A percentile compares a stretch with the other conserved stretches of the same genome.
Evolutionary conservation across 805 yeast species (phyloP).

Genomic region (Candida alai): DNA sequence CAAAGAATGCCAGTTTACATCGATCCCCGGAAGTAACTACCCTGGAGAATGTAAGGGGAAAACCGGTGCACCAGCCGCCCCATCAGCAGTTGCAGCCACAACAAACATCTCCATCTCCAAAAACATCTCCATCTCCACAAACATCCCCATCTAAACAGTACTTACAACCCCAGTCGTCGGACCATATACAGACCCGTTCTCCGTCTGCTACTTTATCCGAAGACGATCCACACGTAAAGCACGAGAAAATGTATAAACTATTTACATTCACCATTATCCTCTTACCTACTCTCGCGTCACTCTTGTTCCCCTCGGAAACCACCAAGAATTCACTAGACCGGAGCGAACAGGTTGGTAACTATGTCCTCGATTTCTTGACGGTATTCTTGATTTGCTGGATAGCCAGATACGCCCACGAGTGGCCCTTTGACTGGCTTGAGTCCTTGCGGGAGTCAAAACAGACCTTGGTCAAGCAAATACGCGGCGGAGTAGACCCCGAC

Average conservation of each 20-base stretch:
- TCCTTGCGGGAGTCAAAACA: constrained; percentile 18
- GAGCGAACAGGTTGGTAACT: constrained; percentile 18
- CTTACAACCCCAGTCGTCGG: constrained; percentile 1
- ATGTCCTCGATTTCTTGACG: constrained; percentile 30
- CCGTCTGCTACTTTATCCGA: no score
- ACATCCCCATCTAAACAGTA: constrained; percentile 2
- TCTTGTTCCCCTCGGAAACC: constrained; percentile 18
- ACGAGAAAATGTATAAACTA: constrained; percentile 11
- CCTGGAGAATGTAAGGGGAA: no score
- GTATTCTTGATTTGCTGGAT: constrained; percentile 31
- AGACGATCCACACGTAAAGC: no score
- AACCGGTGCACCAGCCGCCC: neutral
- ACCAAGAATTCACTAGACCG: constrained; percentile 10
- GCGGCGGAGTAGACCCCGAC: neutral
- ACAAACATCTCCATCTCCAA: neutral
- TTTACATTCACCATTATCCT: constrained; percentile 20
- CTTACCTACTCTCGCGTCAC: constrained; percentile 25
- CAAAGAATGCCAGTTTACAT: no score
- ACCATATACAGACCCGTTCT: constrained; percentile 12
- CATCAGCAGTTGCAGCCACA: neutral
- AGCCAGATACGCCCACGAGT: constrained; percentile 30
- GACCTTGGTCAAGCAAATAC: constrained; percentile 13
- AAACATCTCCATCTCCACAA: neutral
- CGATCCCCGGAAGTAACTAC: no score
- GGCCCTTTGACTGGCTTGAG: constrained; percentile 42